phyloP scores from a whole-genome alignment of 768 basidiomycete species.

The Dioszegia aurantiaca region DNA sequence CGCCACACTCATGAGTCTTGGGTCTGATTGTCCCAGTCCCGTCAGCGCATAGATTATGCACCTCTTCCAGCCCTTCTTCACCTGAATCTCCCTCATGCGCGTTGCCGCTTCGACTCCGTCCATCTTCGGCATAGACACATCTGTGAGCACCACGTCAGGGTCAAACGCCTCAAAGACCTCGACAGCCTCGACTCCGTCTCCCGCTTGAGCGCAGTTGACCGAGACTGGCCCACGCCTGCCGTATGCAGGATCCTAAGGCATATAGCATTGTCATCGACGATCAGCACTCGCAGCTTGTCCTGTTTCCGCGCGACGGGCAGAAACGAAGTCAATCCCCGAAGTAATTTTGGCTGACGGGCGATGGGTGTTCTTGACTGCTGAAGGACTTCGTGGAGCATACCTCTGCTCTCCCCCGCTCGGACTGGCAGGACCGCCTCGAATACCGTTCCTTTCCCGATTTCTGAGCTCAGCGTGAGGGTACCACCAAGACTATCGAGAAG shows the following conservation, averaged over 20 bases:
- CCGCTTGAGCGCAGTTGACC: slow-evolving; percentile 20
- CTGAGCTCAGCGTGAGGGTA: slow-evolving; percentile 11
- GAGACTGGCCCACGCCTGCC: slow-evolving; percentile 10
- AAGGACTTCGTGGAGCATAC: background rate
- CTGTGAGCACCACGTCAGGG: slow-evolving; percentile 36
- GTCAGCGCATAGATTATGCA: slow-evolving; percentile 39
- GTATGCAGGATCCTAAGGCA: slow-evolving; percentile 29
- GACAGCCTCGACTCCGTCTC: slow-evolving; percentile 30
- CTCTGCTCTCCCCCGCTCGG: background rate
- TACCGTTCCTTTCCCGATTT: slow-evolving; percentile 16
- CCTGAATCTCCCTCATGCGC: slow-evolving; percentile 25
- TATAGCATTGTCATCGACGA: slow-evolving; percentile 40
- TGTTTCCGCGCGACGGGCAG: background rate
- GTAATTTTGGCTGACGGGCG: too few relatives aligned
- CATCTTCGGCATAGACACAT: slow-evolving; percentile 45
- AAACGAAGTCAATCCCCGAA: background rate
- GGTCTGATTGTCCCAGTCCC: slow-evolving; percentile 39
- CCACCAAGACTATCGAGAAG: slow-evolving; percentile 35
- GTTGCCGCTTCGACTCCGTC: slow-evolving; percentile 36
- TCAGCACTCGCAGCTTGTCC: slow-evolving; percentile 24
- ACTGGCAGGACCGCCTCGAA: slow-evolving; percentile 32
- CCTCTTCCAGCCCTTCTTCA: background rate
- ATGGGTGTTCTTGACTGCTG: background rate
- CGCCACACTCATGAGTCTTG: slow-evolving; percentile 24
- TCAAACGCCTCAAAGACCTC: slow-evolving; percentile 21